These are phyloP conservation scores for Kwoniella dendrophila DNA, from an alignment of 768 basidiomycete species.

Conservation along the genomic window DNA sequence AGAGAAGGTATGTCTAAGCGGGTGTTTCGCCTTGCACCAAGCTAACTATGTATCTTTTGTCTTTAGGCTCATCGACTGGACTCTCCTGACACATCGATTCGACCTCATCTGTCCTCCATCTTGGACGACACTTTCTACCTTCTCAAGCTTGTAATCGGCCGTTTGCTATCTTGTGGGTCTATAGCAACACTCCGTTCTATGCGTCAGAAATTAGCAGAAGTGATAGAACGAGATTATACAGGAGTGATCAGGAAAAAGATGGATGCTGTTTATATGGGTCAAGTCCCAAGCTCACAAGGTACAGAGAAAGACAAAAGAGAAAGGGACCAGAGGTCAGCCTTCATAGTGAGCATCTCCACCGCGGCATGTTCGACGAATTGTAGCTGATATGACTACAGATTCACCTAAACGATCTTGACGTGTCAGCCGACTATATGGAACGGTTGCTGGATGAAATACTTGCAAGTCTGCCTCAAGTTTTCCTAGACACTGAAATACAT, in stretches of 20 bases:
- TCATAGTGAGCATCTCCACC: conserved; percentile 67
- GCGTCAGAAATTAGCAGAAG: conserved; percentile 67
- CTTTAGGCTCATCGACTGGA: conserved; percentile 86
- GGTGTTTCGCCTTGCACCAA: not conserved
- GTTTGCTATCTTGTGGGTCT: conserved; percentile 78
- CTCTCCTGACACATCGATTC: conserved; percentile 67
- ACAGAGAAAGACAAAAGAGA: conserved; percentile 71
- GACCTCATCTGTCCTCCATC: conserved; percentile 59
- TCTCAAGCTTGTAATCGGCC: conserved; percentile 76
- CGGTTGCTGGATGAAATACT: conserved; percentile 66
- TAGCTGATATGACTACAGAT: conserved; percentile 61
- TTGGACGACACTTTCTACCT: conserved; percentile 94
- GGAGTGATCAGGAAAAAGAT: conserved; percentile 79
- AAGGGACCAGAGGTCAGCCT: conserved; percentile 73
- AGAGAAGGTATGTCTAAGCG: conserved; percentile 69
- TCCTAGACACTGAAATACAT: conserved; percentile 64
- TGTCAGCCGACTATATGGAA: conserved; percentile 86
- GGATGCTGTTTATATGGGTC: conserved; percentile 76
- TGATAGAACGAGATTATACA: conserved; percentile 81
- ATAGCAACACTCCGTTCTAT: conserved; percentile 64
- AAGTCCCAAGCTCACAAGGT: conserved; percentile 58
- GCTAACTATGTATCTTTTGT: not conserved
- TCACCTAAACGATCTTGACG: conserved; percentile 88
- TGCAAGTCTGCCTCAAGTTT: conserved; percentile 67
- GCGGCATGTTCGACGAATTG: not conserved